phyloP scores from a whole-genome alignment of 257 asterid species.

The Nyctanthes arbortristis region DNA sequence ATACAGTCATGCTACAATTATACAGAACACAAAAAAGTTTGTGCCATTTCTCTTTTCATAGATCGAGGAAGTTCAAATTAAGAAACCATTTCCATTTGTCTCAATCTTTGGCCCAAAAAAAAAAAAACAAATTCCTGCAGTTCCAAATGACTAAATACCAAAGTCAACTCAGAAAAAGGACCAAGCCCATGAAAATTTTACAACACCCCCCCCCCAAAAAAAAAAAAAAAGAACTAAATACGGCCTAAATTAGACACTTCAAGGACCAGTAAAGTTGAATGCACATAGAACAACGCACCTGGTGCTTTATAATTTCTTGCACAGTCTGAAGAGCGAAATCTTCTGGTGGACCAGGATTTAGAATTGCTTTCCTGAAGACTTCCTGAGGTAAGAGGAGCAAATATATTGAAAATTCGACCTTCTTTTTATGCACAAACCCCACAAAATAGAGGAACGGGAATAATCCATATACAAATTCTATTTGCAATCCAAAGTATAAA shows the following conservation, averaged over 20 bases:
- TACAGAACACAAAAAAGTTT: not conserved
- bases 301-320: constrained; percentile 91
- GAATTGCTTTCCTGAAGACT: constrained; percentile 80
- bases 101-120: not conserved
- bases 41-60: not conserved
- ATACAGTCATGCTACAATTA: not conserved
- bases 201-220: not conserved
- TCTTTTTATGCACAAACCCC: not conserved
- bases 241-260: constrained; percentile 9
- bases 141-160: not conserved
- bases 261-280: not conserved
- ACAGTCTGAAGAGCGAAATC: constrained; percentile 93
- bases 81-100: not conserved
- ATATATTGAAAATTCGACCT: not conserved
- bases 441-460: not conserved
- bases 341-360: constrained; percentile 66
- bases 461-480: constrained; percentile 16
- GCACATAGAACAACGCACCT: constrained; percentile 42
- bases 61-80: not conserved
- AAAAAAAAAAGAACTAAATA: not conserved
- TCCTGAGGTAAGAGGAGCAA: constrained; percentile 42
- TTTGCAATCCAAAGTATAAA: not conserved
- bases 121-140: too few relatives aligned
- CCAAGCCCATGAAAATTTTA: not conserved
- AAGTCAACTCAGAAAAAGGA: not conserved